Conservation (phyloP, 2,329 filamentous ascomycete species). For the Pyrenochaeta sp. region DNA sequence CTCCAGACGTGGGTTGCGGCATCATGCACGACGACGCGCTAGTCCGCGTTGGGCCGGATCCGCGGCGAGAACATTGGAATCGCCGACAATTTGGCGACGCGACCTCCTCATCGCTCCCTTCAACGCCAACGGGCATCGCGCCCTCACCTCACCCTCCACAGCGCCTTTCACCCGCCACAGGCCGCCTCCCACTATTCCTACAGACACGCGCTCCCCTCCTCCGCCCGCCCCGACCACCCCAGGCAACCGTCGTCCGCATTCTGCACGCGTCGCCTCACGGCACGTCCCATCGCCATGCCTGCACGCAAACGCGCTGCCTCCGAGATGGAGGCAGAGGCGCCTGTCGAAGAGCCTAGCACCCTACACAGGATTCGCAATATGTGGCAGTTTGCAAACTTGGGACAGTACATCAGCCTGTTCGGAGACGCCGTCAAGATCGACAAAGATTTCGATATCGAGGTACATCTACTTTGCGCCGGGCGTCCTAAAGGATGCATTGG, state of each 20-base stretch:
- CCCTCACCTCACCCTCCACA: conserved; percentile 13
- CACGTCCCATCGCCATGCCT: conserved; percentile 42
- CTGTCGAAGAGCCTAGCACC: conserved; percentile 50
- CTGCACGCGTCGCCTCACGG: conserved; percentile 44
- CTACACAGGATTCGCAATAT: conserved; percentile 80
- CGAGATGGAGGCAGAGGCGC: conserved; percentile 61
- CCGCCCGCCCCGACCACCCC: neutral
- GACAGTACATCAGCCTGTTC: conserved; percentile 93
- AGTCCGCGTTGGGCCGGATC: conserved; percentile 5
- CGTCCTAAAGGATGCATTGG: conserved; percentile 18
- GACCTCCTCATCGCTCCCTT: conserved; percentile 9
- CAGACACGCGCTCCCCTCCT: neutral
- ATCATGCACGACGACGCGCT: neutral
- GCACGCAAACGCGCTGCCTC: conserved; percentile 53
- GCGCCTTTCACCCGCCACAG: conserved; percentile 3
- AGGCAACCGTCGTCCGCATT: conserved; percentile 1
- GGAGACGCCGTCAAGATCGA: conserved; percentile 89
- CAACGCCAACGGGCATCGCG: conserved; percentile 7
- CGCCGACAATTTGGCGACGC: conserved; percentile 11
- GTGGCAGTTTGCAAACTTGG: conserved; percentile 95
- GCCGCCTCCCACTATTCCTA: conserved; percentile 1
- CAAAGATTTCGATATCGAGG: conserved; percentile 88
- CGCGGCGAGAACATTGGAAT: conserved; percentile 6
- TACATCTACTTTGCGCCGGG: conserved; percentile 54
- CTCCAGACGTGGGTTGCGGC: too few species aligned